These are phyloP conservation scores for Pseudogymnoascus pannorum DNA, from an alignment of 2,329 filamentous ascomycete species.

Conservation along the genomic window DNA sequence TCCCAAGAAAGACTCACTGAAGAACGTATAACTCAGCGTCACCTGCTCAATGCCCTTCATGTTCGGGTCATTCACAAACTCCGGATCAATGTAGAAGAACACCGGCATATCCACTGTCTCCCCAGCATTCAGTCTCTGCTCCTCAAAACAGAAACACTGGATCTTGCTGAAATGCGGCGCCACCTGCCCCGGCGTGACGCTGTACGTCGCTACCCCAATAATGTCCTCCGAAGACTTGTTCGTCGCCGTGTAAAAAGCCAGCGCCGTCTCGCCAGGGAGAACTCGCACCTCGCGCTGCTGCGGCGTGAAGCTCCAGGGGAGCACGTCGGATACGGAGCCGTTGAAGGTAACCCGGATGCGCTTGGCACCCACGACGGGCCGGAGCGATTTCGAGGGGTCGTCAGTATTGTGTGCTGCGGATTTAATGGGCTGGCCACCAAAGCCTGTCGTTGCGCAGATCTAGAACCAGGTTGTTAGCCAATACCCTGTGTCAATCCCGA, in stretches of 20 bases:
- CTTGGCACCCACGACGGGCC: slow-evolving; percentile 71
- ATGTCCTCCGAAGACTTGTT: slow-evolving; percentile 88
- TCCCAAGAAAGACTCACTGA: slow-evolving; percentile 60
- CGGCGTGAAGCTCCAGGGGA: slow-evolving; percentile 95
- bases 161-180: slow-evolving; percentile 99
- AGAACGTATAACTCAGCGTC: slow-evolving; percentile 95
- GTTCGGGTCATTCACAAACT: slow-evolving; percentile 82
- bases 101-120: slow-evolving; percentile 99
- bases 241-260: slow-evolving; percentile 96
- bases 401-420: slow-evolving; percentile 58
- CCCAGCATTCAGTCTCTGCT: slow-evolving; percentile 80
- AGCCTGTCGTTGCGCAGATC: slow-evolving; percentile 82
- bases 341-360: slow-evolving; percentile 95
- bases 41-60: slow-evolving; percentile 95
- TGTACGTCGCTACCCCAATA: slow-evolving; percentile 96
- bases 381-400: slow-evolving; percentile 69
- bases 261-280: slow-evolving; percentile 87
- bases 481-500: slow-evolving; percentile 12
- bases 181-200: slow-evolving; percentile 89
- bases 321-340: slow-evolving; percentile 85
- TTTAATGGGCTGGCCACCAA: slow-evolving; percentile 87
- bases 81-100: slow-evolving; percentile 97
- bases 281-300: slow-evolving; percentile 96
- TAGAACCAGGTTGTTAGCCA: slow-evolving; percentile 28
- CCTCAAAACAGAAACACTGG: slow-evolving; percentile 98